These are phyloP conservation scores for Fusarium sp. DNA, from an alignment of 2,329 filamentous ascomycete species.

Conservation along the genomic window DNA sequence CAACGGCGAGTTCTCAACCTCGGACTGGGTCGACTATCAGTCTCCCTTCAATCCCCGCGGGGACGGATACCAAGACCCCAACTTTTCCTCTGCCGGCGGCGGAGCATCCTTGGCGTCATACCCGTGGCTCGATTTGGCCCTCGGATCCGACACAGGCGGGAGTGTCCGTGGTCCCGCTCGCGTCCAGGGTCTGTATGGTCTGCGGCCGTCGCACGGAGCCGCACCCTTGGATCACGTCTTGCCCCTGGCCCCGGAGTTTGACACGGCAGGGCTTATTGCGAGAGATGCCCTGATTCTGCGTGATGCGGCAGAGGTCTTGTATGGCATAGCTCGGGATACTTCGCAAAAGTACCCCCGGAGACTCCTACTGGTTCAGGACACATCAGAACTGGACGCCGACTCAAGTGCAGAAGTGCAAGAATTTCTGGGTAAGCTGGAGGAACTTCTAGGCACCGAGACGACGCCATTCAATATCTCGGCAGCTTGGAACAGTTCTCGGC, in stretches of 20 bases:
- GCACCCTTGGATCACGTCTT: slow-evolving; percentile 59
- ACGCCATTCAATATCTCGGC: neutral
- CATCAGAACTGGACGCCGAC: no score
- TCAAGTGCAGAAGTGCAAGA: neutral
- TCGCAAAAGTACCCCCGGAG: no score
- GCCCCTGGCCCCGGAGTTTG: slow-evolving; percentile 58
- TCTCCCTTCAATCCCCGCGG: slow-evolving; percentile 62
- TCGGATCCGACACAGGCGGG: slow-evolving; percentile 37
- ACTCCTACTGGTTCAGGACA: no score
- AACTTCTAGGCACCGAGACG: neutral
- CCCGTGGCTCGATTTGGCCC: slow-evolving; percentile 64
- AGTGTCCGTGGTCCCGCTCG: slow-evolving; percentile 54
- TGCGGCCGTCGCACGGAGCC: slow-evolving; percentile 57
- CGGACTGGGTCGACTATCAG: slow-evolving; percentile 63
- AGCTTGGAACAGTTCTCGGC: slow-evolving; percentile 1
- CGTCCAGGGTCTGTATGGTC: slow-evolving; percentile 61
- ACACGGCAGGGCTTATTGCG: slow-evolving; percentile 62
- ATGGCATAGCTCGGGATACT: slow-evolving; percentile 17
- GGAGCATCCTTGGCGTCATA: slow-evolving; percentile 59
- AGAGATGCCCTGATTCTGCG: slow-evolving; percentile 57
- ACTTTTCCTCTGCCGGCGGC: slow-evolving; percentile 62
- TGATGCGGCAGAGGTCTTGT: slow-evolving; percentile 51
- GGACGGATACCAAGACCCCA: slow-evolving; percentile 64
- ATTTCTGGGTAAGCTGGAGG: neutral
- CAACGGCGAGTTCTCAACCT: slow-evolving; percentile 56